Evolutionary conservation across 2,329 filamentous ascomycete species (phyloP).

Genomic region (Leptosphaerulina australis): DNA sequence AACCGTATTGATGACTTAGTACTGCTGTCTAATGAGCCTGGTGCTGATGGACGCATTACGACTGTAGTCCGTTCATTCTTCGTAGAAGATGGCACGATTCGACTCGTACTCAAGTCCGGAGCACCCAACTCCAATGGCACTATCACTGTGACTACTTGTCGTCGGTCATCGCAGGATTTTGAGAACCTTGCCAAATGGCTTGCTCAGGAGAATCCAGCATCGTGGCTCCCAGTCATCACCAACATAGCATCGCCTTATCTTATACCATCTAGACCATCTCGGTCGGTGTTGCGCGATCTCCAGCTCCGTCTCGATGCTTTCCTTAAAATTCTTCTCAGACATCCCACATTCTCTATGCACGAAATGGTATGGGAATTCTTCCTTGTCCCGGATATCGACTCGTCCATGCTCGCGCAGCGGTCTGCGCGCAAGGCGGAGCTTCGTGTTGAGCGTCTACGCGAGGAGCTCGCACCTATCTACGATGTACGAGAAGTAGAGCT

Average conservation of each 20-base stretch:
- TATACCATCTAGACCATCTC: conserved; percentile 87
- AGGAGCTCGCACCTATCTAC: conserved; percentile 82
- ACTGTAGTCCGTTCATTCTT: conserved; percentile 95
- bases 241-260: conserved; percentile 87
- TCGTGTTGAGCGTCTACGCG: conserved; percentile 80
- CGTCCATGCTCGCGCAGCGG: conserved; percentile 86
- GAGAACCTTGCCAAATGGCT: conserved; percentile 86
- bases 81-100: conserved; percentile 92
- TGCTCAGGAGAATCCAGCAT: conserved; percentile 87
- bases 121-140: conserved; percentile 80
- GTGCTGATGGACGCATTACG: conserved; percentile 80
- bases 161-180: conserved; percentile 85
- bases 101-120: conserved; percentile 92
- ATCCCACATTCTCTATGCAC: conserved; percentile 92
- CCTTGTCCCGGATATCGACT: conserved; percentile 89
- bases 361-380: conserved; percentile 99
- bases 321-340: conserved; percentile 80
- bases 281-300: conserved; percentile 83
- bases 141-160: conserved; percentile 93
- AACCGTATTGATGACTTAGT: conserved; percentile 96
- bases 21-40: conserved; percentile 70
- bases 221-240: conserved; percentile 83
- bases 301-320: conserved; percentile 88
- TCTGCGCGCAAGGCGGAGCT: conserved; percentile 85
- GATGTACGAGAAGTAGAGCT: conserved; percentile 89